phyloP scores from a whole-genome alignment of 2,329 filamentous ascomycete species.

The Orbilia javanica region DNA sequence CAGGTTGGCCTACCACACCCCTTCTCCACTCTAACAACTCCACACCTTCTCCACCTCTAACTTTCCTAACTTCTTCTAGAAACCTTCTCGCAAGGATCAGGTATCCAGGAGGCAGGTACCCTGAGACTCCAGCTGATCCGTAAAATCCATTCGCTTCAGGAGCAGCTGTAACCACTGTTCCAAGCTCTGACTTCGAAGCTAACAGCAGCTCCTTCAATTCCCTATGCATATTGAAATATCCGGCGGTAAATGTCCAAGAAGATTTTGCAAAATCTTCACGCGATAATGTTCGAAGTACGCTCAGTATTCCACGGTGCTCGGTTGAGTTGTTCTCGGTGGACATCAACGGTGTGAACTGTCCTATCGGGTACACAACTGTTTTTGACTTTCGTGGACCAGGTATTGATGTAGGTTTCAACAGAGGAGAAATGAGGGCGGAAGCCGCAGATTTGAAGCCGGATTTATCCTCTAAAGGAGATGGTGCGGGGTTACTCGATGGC shows the following conservation, averaged over 20 bases:
- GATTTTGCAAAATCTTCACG: conserved; percentile 71
- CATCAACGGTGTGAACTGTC: conserved; percentile 88
- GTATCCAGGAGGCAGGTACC: conserved; percentile 91
- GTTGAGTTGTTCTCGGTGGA: conserved; percentile 80
- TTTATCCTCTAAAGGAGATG: conserved; percentile 79
- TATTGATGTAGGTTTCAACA: conserved; percentile 71
- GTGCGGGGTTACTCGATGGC: conserved; percentile 79
- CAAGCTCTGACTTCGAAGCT: conserved; percentile 75
- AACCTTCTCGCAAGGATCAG: conserved; percentile 88
- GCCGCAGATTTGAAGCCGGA: conserved; percentile 77
- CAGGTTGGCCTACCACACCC: conserved; percentile 82
- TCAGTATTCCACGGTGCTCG: conserved; percentile 84
- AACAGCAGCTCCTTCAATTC: conserved; percentile 84
- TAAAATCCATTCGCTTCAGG: conserved; percentile 97
- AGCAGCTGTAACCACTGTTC: conserved; percentile 90
- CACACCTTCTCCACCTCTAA: conserved; percentile 72
- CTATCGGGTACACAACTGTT: conserved; percentile 85
- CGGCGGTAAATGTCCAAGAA: conserved; percentile 95
- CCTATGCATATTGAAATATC: conserved; percentile 97
- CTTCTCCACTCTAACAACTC: conserved; percentile 87
- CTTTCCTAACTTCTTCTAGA: conserved; percentile 73
- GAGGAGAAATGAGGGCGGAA: conserved; percentile 74
- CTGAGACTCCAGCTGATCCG: conserved; percentile 85
- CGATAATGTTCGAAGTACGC: conserved; percentile 78
- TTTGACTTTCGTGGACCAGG: conserved; percentile 67